These are phyloP conservation scores for Naganishia cerealis DNA, from an alignment of 1,284 basidiomycete genomes.

Conservation along the genomic window DNA sequence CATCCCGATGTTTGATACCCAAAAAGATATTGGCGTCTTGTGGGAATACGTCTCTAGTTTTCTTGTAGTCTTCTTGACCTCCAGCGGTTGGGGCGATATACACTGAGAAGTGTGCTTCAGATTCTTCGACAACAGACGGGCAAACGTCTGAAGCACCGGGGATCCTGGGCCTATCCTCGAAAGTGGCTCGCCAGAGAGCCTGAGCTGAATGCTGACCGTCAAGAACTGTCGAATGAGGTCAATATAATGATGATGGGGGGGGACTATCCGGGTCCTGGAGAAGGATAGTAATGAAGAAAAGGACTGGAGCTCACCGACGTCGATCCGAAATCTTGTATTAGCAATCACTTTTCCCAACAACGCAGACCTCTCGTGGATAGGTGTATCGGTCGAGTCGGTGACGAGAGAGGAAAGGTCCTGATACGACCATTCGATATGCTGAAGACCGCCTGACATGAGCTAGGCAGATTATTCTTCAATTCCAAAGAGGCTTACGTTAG, in stretches of 20 bases:
- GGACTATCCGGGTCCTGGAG: background rate
- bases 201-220: background rate
- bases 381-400: background rate
- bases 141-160: background rate
- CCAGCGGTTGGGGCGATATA: slow-evolving; percentile 13
- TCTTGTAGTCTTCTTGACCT: slow-evolving; percentile 37
- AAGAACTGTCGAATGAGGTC: background rate
- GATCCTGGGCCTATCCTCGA: background rate
- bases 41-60: slow-evolving; percentile 62
- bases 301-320: slow-evolving; percentile 13
- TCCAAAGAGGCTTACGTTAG: slow-evolving; percentile 1
- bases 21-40: slow-evolving; percentile 68
- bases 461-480: background rate
- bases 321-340: slow-evolving; percentile 20
- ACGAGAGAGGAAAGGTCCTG: slow-evolving; percentile 6
- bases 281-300: background rate
- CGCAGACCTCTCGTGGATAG: slow-evolving; percentile 10
- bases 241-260: background rate
- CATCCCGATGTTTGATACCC: slow-evolving; percentile 67
- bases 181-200: background rate
- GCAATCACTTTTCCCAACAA: slow-evolving; percentile 26
- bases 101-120: slow-evolving; percentile 12
- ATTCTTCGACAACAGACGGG: background rate
- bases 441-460: background rate
- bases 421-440: slow-evolving; percentile 25